These are phyloP conservation scores for Pleurotus djamor DNA, from an alignment of 768 basidiomycete genomes.

Conservation along the genomic window DNA sequence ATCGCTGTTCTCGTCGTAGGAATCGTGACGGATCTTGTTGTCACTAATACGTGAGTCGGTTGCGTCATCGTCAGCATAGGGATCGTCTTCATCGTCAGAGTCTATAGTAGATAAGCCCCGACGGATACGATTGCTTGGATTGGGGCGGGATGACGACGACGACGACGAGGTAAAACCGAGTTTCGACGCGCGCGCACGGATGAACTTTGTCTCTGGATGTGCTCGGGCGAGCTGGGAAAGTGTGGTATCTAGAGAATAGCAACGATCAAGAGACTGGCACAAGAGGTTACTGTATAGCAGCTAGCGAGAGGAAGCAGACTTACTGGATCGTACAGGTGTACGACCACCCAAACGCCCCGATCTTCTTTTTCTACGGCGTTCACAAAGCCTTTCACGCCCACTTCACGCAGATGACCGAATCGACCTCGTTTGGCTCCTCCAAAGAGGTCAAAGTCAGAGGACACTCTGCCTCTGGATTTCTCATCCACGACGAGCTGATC, in stretches of 20 bases:
- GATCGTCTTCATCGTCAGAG: constrained; percentile 34
- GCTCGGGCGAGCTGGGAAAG: constrained; percentile 67
- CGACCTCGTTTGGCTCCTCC: constrained; percentile 49
- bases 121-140: constrained; percentile 17
- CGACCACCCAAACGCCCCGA: constrained; percentile 72
- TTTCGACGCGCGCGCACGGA: constrained; percentile 74
- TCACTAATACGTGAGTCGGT: neutral
- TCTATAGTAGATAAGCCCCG: constrained; percentile 11
- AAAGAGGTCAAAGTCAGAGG: constrained; percentile 35
- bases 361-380: constrained; percentile 74
- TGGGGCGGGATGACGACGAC: neutral
- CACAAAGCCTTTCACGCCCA: constrained; percentile 72
- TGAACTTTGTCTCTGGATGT: constrained; percentile 73
- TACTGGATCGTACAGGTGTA: constrained; percentile 83
- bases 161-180: constrained; percentile 58
- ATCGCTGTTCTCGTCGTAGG: neutral
- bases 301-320: constrained; percentile 20
- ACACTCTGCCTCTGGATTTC: constrained; percentile 19
- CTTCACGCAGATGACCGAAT: constrained; percentile 82
- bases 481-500: constrained; percentile 45
- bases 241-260: constrained; percentile 66
- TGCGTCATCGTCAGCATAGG: constrained; percentile 29
- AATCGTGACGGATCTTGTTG: neutral
- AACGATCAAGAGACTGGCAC: constrained; percentile 69
- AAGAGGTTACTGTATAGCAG: constrained; percentile 1